Evolutionary conservation across 202 grass and related monocot species (phyloP), one percentile per base, ranked within the genome.

Genomic region (Carex arenaria): DNA sequence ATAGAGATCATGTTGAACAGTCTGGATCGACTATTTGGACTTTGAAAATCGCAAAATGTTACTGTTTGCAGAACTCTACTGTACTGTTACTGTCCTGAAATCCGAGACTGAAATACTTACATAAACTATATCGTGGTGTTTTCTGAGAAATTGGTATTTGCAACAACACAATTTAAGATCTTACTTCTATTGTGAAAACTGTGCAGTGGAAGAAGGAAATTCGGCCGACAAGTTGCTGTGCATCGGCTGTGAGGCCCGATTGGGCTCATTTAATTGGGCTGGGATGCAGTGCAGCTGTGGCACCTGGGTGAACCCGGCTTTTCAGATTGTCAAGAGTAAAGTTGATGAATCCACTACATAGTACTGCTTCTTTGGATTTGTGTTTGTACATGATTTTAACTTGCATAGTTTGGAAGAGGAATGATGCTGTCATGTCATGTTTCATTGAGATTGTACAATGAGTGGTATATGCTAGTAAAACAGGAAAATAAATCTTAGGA

Each of bases 301-400:
- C 20, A 79, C 92, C 55, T 98, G 92, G 92, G 90, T 98, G 69
- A 93, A 90, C 85, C 95, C 92, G 52, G 95, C 92, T 47, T 98
- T 98, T 82, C 90, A 94, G 86, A 63, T 94, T 65, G 85, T 90
- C 26, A 98, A 94, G 70, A 98, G 95, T 86, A 86, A 82, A 85
- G 67, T 98, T 17, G 90, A 98, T 28, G 77, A 93, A 72, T 91
- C 89, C 3, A 75, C 85, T 54, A 83, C 80, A 49, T 98, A 84
- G 87, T 47, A n/a, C 3, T 68, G 7, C 51, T 38, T 87, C 49
- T 38, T 26, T 85, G 53, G 75, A 4, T 65, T 74, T 83, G 23
- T 52, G 18, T 74, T 76, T 61, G 80, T 82, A 78, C 30, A 60
- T 59, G 51, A 59, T 78, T 77, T 78, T 10, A 11, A 1, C 53